These are phyloP conservation scores for Erysimum cheiri DNA, from an alignment of 441 rosid genomes.

Conservation along the genomic window DNA sequence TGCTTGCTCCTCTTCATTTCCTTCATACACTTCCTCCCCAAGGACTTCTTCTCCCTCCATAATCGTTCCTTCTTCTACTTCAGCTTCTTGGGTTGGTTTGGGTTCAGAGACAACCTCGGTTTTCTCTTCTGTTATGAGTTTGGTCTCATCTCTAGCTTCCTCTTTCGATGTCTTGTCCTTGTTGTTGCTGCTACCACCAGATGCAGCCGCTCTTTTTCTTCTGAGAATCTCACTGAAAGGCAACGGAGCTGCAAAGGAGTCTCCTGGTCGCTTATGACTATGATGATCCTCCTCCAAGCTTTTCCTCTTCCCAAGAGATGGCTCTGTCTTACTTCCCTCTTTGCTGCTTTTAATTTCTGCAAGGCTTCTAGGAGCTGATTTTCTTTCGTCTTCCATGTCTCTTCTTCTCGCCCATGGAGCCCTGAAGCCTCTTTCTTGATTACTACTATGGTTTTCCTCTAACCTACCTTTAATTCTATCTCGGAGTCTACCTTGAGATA, in stretches of 20 bases:
- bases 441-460: constrained; percentile 54
- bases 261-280: constrained; percentile 51
- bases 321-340: constrained; percentile 49
- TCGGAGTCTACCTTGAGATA: constrained; percentile 62
- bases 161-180: constrained; percentile 42
- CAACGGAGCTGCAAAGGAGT: constrained; percentile 83
- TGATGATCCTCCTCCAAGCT: constrained; percentile 48
- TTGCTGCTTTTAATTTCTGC: constrained; percentile 61
- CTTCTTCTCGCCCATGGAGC: constrained; percentile 55
- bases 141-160: constrained; percentile 47
- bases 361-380: constrained; percentile 64
- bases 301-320: constrained; percentile 63
- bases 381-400: constrained; percentile 54
- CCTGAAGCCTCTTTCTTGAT: constrained; percentile 49
- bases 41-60: constrained; percentile 51
- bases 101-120: constrained; percentile 39
- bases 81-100: constrained; percentile 42
- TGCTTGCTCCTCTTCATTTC: constrained; percentile 59
- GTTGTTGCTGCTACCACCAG: constrained; percentile 46
- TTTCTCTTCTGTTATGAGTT: constrained; percentile 44
- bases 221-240: constrained; percentile 85
- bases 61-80: constrained; percentile 43
- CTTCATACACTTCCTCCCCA: constrained; percentile 62
- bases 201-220: constrained; percentile 72
- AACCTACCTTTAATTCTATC: constrained; percentile 64